A percentile compares a stretch with the other conserved stretches of the same genome.
These are phyloP conservation scores for Panellus pusillus DNA, from an alignment of 768 basidiomycete genomes.

Conservation along the genomic window DNA sequence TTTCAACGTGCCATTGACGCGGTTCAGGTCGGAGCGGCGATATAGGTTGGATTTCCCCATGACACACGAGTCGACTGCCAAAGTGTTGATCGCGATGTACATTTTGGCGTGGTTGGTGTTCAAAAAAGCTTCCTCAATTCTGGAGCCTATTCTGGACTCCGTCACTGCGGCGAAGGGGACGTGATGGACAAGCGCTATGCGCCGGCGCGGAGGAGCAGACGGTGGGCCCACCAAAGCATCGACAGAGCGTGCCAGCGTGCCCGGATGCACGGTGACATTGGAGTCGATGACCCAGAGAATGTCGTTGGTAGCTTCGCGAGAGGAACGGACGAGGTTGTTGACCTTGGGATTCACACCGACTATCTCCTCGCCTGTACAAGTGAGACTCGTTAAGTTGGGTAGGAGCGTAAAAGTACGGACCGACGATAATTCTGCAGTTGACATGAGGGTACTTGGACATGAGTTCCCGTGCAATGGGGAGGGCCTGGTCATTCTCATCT, in stretches of 20 bases:
- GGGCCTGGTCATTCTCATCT: constrained; percentile 84
- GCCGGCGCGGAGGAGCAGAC: constrained; percentile 36
- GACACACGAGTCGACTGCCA: constrained; percentile 91
- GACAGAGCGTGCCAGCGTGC: constrained; percentile 82
- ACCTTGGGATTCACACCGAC: constrained; percentile 97
- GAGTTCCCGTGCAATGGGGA: constrained; percentile 78
- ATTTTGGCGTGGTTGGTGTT: constrained; percentile 98
- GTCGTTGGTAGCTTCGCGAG: constrained; percentile 77
- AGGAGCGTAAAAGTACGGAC: constrained; percentile 40
- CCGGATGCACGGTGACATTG: constrained; percentile 78
- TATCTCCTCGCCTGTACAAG: constrained; percentile 64
- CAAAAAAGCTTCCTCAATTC: constrained; percentile 89
- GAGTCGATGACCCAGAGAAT: constrained; percentile 97
- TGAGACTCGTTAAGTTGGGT: not conserved
- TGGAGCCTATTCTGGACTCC: constrained; percentile 71
- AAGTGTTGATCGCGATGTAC: constrained; percentile 91
- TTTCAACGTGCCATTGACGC: constrained; percentile 65
- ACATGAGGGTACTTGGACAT: constrained; percentile 77
- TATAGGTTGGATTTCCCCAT: constrained; percentile 97
- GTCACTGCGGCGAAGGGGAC: constrained; percentile 85
- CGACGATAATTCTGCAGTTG: constrained; percentile 70
- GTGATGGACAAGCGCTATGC: constrained; percentile 90
- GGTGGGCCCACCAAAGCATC: constrained; percentile 60
- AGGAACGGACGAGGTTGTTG: constrained; percentile 90
- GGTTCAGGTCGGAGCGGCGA: constrained; percentile 83